phyloP scores from a whole-genome alignment of 2,329 filamentous ascomycete species.

The Colletotrichum sp. region DNA sequence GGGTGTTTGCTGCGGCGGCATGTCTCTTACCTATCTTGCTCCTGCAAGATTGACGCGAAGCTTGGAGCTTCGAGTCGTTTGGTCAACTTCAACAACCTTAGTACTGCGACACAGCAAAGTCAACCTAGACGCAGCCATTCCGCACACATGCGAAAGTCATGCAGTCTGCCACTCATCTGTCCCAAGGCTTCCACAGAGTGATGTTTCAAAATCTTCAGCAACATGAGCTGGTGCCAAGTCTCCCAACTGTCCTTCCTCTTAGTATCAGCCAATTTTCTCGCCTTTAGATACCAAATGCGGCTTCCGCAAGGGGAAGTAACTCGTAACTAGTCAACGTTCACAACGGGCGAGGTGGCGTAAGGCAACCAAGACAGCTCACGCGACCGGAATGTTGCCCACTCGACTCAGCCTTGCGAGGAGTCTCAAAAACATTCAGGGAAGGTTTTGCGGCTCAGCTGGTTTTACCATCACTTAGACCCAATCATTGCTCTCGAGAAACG shows the following conservation, averaged over 20 bases:
- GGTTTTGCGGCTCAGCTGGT: not conserved
- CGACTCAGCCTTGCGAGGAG: not conserved
- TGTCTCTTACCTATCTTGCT: not conserved
- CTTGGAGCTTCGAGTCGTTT: not conserved
- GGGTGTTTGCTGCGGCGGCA: accelerated
- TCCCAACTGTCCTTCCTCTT: not conserved
- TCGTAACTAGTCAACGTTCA: not conserved
- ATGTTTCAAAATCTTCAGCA: not conserved
- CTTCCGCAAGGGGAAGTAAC: not conserved
- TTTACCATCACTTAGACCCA: not conserved
- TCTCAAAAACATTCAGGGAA: not conserved
- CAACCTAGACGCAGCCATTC: not conserved
- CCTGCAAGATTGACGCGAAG: not conserved
- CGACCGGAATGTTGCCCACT: not conserved
- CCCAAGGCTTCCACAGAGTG: not conserved
- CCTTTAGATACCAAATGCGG: not conserved
- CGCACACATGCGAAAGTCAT: not conserved
- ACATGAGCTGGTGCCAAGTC: not conserved
- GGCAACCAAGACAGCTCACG: not conserved
- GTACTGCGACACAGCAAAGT: accelerated
- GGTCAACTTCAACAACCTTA: not conserved
- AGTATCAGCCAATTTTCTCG: not conserved
- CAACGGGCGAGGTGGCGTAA: not conserved
- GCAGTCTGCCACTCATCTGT: not conserved
- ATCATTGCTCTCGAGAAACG: not conserved